Percentiles rank a stretch among this genome's conserved stretches.
Evolutionary conservation across 495 filamentous ascomycete species (phyloP).

Genomic region (Bombardia bombarda): DNA sequence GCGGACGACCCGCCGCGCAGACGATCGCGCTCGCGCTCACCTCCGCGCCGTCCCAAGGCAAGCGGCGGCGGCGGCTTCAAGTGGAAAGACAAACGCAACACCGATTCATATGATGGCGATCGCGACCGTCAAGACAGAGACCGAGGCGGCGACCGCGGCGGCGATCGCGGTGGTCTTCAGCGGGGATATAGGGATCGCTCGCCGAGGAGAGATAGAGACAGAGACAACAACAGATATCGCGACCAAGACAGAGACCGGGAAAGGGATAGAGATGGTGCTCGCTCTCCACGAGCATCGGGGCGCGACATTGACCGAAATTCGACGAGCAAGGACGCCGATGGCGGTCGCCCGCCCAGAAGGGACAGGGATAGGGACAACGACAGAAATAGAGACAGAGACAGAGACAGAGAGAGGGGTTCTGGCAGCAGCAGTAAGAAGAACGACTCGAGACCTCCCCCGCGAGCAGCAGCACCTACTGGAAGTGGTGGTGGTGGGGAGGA

Average conservation of each 20-base stretch:
- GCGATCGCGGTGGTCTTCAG: constrained; percentile 34
- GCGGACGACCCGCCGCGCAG: constrained; percentile 19
- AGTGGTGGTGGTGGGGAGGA: constrained; percentile 48
- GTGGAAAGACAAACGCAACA: constrained; percentile 58
- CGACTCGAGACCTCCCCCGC: neutral
- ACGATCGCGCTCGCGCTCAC: constrained; percentile 29
- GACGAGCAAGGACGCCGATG: too few species aligned
- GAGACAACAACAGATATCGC: constrained; percentile 24
- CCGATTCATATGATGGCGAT: constrained; percentile 37
- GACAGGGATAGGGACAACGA: constrained; percentile 4
- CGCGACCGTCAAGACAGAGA: constrained; percentile 35
- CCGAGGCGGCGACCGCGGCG: too few species aligned
- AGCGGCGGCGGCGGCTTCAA: constrained; percentile 48
- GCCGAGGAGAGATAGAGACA: constrained; percentile 25
- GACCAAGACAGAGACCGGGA: constrained; percentile 20
- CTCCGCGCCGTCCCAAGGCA: constrained; percentile 28
- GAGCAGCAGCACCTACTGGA: constrained; percentile 19
- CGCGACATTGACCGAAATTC: too few species aligned
- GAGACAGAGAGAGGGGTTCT: constrained; percentile 3
- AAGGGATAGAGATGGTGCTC: constrained; percentile 9
- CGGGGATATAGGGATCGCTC: constrained; percentile 49
- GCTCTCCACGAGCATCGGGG: too few species aligned
- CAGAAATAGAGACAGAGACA: constrained; percentile 15
- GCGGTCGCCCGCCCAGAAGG: constrained; percentile 11
- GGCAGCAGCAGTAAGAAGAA: constrained; percentile 15